A percentile compares a stretch with the other conserved stretches of the same genome.
phyloP scores from a whole-genome alignment of 2,329 filamentous ascomycete genomes.

The Alternaria sp. region DNA sequence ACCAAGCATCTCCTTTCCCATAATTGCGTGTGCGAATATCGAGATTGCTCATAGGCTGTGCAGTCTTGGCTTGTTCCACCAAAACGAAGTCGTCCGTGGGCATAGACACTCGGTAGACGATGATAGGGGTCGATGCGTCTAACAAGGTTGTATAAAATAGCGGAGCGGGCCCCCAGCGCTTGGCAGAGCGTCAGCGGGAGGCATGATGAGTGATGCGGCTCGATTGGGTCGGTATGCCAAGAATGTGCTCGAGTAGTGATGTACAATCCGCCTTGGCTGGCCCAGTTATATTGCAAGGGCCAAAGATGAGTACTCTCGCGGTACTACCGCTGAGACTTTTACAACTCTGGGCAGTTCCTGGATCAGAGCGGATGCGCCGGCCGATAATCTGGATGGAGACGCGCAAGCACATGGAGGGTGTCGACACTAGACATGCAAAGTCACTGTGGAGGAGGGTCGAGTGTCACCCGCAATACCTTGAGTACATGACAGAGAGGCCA shows the following conservation, averaged over 20 bases:
- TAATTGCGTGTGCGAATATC: slow-evolving; percentile 16
- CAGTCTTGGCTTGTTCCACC: slow-evolving; percentile 23
- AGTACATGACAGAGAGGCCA: slow-evolving; percentile 5
- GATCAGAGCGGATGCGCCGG: slow-evolving; percentile 16
- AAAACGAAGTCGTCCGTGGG: slow-evolving; percentile 10
- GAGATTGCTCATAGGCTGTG: slow-evolving; percentile 22
- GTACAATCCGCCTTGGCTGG: slow-evolving; percentile 35
- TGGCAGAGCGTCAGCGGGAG: slow-evolving; percentile 32
- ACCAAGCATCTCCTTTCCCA: slow-evolving; percentile 14
- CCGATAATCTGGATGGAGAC: slow-evolving; percentile 7
- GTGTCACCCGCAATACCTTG: slow-evolving; percentile 3
- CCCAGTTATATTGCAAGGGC: slow-evolving; percentile 30
- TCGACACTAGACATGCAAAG: not conserved
- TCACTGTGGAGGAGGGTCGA: slow-evolving; percentile 14
- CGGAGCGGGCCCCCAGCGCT: slow-evolving; percentile 35
- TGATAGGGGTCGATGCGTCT: slow-evolving; percentile 27
- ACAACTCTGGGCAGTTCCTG: slow-evolving; percentile 30
- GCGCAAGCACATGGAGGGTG: slow-evolving; percentile 1
- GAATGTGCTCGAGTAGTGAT: slow-evolving; percentile 23
- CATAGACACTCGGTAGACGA: slow-evolving; percentile 9
- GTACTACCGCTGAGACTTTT: slow-evolving; percentile 36
- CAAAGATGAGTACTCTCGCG: slow-evolving; percentile 28
- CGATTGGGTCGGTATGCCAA: slow-evolving; percentile 36
- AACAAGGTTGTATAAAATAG: slow-evolving; percentile 23
- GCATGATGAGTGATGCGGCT: slow-evolving; percentile 14